These are phyloP conservation scores for Aspergillaceae sp. DNA, from an alignment of 2,329 filamentous ascomycete species.

Conservation along the genomic window DNA sequence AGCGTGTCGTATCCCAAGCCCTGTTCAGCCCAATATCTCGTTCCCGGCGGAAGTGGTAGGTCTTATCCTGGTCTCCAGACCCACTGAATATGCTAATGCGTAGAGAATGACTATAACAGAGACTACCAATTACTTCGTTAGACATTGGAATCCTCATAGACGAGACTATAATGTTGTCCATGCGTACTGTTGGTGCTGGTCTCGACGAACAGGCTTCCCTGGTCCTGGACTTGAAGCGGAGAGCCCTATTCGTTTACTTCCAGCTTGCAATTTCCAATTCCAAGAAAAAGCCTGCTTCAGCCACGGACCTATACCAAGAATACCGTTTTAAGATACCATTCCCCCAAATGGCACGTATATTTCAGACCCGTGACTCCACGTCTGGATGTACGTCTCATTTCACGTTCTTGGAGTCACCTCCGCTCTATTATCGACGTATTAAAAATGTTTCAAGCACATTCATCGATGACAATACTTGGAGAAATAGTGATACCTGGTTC, in stretches of 20 bases:
- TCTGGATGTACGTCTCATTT: slow-evolving; percentile 23
- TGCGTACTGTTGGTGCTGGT: slow-evolving; percentile 40
- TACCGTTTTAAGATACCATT: slow-evolving; percentile 41
- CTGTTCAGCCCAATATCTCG: slow-evolving; percentile 20
- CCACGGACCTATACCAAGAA: slow-evolving; percentile 7
- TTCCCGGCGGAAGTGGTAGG: slow-evolving; percentile 33
- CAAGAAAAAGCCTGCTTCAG: not conserved
- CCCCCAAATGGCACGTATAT: slow-evolving; percentile 32
- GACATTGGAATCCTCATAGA: slow-evolving; percentile 55
- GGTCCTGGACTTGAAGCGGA: slow-evolving; percentile 36
- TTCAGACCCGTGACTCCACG: slow-evolving; percentile 21
- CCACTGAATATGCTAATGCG: not conserved
- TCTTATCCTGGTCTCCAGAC: not conserved
- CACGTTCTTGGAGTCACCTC: slow-evolving; percentile 35
- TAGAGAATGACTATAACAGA: slow-evolving; percentile 19
- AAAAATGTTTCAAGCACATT: slow-evolving; percentile 33
- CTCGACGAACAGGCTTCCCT: slow-evolving; percentile 21
- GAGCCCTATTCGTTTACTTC: slow-evolving; percentile 41
- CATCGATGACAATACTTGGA: slow-evolving; percentile 42
- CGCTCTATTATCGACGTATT: slow-evolving; percentile 37
- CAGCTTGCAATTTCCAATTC: slow-evolving; percentile 22
- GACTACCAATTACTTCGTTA: slow-evolving; percentile 40
- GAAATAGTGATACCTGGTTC: slow-evolving; percentile 50
- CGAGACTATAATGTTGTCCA: slow-evolving; percentile 49
- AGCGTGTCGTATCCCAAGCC: slow-evolving; percentile 23